Evolutionary conservation across 164 flowering plant species (phyloP).

Genomic region (Magnolia officinalis): DNA sequence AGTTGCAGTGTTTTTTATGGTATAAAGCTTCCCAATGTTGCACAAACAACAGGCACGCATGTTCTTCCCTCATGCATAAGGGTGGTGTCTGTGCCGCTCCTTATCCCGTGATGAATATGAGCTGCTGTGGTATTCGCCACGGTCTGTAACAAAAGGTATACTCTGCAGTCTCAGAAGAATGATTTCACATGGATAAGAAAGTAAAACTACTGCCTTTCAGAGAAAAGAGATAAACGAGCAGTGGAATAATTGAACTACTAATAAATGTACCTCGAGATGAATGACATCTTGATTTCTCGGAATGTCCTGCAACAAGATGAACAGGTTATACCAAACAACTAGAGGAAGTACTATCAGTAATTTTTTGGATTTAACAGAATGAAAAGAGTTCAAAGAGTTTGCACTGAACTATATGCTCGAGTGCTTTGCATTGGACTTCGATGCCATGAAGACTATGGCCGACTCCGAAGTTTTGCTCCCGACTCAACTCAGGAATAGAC

Average conservation of each 20-base stretch:
- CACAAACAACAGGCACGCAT: background rate
- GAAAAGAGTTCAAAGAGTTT: background rate
- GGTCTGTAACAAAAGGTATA: conserved; percentile 37
- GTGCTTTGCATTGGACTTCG: background rate
- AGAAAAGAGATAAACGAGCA: background rate
- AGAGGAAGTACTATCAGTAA: background rate
- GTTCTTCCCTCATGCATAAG: conserved; percentile 19
- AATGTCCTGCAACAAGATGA: conserved; percentile 46
- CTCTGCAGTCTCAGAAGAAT: background rate
- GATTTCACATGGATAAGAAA: background rate
- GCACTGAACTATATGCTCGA: too few species aligned
- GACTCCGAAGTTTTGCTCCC: too few species aligned
- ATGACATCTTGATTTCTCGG: conserved; percentile 71
- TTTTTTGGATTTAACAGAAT: background rate
- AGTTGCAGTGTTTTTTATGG: too few species aligned
- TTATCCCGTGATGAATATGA: conserved; percentile 74
- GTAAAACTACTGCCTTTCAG: background rate
- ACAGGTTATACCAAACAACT: background rate
- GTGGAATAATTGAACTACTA: background rate
- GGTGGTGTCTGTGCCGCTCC: conserved; percentile 75
- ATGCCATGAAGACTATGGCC: background rate
- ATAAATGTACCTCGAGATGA: conserved; percentile 62
- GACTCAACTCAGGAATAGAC: background rate
- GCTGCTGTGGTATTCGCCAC: conserved; percentile 55
- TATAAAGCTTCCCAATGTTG: background rate